These are phyloP conservation scores for Chloris gayana DNA, from an alignment of 176 grass and related monocot species.

Conservation along the genomic window DNA sequence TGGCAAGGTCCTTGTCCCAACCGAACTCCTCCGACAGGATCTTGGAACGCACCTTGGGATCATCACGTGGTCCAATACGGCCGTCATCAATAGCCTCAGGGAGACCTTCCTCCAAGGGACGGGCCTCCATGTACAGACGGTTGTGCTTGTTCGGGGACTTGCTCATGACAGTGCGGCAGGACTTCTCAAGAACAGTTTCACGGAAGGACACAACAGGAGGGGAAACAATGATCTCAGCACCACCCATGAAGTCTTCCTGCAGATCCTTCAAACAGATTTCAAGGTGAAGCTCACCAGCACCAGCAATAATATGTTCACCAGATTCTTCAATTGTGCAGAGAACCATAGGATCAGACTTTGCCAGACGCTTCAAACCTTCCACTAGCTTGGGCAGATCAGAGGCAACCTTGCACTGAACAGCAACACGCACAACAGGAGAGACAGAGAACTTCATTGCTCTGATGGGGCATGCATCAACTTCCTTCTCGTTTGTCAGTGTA, in stretches of 20 bases:
- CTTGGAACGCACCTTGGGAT: not conserved
- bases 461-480: conserved; percentile 73
- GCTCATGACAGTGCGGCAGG: conserved; percentile 79
- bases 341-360: conserved; percentile 89
- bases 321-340: conserved; percentile 80
- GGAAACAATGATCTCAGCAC: conserved; percentile 76
- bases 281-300: conserved; percentile 85
- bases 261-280: conserved; percentile 83
- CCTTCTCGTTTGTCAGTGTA: conserved; percentile 77
- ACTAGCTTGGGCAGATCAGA: conserved; percentile 89
- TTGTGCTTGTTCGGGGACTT: not conserved
- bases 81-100: not conserved
- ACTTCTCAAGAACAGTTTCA: conserved; percentile 89
- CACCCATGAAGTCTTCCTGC: conserved; percentile 89
- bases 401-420: conserved; percentile 78
- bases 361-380: conserved; percentile 81
- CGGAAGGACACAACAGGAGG: conserved; percentile 90
- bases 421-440: conserved; percentile 81
- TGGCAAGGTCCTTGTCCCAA: not conserved
- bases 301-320: conserved; percentile 87
- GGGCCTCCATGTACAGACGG: not conserved
- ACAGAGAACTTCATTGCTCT: conserved; percentile 94
- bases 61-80: not conserved
- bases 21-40: not conserved
- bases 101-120: not conserved